Evolutionary conservation across 352 stramenopile genomes (phyloP), one percentile per base, ranked within the genome.

Genomic region (Globisporangium lucens): DNA sequence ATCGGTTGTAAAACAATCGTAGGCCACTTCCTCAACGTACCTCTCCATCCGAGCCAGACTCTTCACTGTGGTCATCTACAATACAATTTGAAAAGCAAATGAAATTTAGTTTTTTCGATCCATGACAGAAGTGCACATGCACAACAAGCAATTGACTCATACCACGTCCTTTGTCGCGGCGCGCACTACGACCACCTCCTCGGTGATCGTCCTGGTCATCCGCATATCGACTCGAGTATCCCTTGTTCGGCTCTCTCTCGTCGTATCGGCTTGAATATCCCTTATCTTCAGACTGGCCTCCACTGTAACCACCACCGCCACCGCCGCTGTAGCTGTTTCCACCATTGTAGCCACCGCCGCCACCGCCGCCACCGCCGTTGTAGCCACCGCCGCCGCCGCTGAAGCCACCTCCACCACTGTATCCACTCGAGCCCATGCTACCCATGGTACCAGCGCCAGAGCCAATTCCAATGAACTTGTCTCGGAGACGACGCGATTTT

Each of bases 401-500:
- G 69, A 61, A 60, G 43, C 49, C 74, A 35, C 71, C 68, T 10
- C 76, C 71, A 30, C 68, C 59, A 24, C 58, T 71, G 53, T 63
- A 67, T 46, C 66, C 66, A 33, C 66, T 58, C 52, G 59, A 62
- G 24, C 61, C 59, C 53, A 75, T 77, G 36, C 75, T 75, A 8
- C 75, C 66, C 66, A 71, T 71, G 2, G 51, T 78, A 57, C 78
- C 85, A 53, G 81, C 75, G 27, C 80, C 75, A 33, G 79, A 85
- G 24, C 88, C 83, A 61, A 97, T 94, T 29, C 89, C 89, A 64
- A 90, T 89, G 67, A 94, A 97, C 74, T 97, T 97, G 75, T 96
- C 88, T 4, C 88, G 85, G 52, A 97, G 67, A 56, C 85, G 82
- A 47, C 85, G 79, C 2, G 89, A 89, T 71, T 96, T 96, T 74